Evolutionary conservation across 331 rosid species (phyloP), one percentile per base, ranked within the genome.

Genomic region (Malus hybrid): DNA sequence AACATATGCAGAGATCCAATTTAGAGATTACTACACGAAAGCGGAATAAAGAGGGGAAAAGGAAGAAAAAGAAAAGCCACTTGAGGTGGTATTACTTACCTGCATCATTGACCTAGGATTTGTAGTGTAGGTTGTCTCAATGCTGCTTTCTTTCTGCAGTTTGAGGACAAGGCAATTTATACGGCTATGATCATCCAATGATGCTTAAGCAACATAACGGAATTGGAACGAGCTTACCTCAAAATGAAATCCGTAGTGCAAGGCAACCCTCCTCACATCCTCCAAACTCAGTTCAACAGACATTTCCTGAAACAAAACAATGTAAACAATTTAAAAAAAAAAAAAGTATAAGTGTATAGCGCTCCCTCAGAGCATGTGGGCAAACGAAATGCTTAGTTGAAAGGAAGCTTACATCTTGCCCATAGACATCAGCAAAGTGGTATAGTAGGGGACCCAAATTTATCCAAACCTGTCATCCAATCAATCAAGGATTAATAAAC

Each of bases 41-140:
- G 4, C 16, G 27, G 39, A 12, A 32, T 4, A 54, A 77, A 36
- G 52, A 19, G 67, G 19, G n/a, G 31, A 32, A 60, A 39, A 61
- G 31, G 2, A 52, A 13, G 18, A 7, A 10, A 6, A 5, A 15
- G 55, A 50, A 42, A 46, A 27, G 44, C 9, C 56, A 10, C 42
- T 6, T 24, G 6, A 24, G 9, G 13, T 44, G 74, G 76, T 77
- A 80, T 80, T 36, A 74, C 96, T 83, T 87, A 93, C 98, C 77
- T 91, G 98, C 98, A 91, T 93, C 98, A 93, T 93, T 66, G 97
- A 88, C 75, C 85, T 83, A 67, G 91, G 87, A 85, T 93, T 93
- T 80, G 95, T 81, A 6, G 96, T 80, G 86, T 91, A 93, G 34
- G 98, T 91, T 67, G 97, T 90, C 91, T 87, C 96, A 42, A 91